phyloP scores from a whole-genome alignment of 371 early-diverging fungal species.

The Mortierella sp. region DNA sequence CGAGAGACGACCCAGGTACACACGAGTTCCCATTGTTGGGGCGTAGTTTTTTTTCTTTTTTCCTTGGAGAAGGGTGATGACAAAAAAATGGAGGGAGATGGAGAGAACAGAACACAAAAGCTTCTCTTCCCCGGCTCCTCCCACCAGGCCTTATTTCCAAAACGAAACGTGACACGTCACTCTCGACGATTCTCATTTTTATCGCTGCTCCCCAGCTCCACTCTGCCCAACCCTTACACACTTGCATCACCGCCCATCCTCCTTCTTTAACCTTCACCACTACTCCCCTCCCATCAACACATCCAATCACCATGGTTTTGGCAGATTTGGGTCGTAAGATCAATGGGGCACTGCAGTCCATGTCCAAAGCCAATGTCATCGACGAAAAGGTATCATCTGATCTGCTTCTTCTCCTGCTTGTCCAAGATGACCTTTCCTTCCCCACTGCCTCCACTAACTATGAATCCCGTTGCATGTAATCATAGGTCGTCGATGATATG shows the following conservation, averaged over 20 bases:
- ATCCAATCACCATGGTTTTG: conserved; percentile 75
- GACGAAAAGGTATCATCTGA: conserved; percentile 80
- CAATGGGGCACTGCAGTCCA: conserved; percentile 81
- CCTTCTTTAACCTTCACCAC: neutral
- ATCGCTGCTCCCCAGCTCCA: neutral
- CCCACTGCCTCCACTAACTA: neutral
- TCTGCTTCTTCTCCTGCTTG: neutral
- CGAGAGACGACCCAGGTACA: conserved; percentile 77
- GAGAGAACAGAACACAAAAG: neutral
- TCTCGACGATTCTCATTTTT: neutral
- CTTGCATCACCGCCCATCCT: neutral
- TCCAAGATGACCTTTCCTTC: neutral
- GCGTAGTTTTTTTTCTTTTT: neutral
- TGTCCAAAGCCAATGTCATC: conserved; percentile 87
- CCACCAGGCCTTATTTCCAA: neutral
- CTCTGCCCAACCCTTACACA: conserved; percentile 4
- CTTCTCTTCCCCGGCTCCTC: neutral
- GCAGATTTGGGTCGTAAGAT: conserved; percentile 93
- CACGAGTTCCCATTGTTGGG: conserved; percentile 65
- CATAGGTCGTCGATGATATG: conserved; percentile 83
- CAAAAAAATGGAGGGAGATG: neutral
- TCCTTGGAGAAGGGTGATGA: conserved; percentile 4
- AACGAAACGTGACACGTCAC: neutral
- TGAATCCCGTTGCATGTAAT: neutral
- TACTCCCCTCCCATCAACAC: conserved; percentile 4